Conservation (phyloP, 805 yeast genomes). For the Monosporozyma yasuniensis region DNA sequence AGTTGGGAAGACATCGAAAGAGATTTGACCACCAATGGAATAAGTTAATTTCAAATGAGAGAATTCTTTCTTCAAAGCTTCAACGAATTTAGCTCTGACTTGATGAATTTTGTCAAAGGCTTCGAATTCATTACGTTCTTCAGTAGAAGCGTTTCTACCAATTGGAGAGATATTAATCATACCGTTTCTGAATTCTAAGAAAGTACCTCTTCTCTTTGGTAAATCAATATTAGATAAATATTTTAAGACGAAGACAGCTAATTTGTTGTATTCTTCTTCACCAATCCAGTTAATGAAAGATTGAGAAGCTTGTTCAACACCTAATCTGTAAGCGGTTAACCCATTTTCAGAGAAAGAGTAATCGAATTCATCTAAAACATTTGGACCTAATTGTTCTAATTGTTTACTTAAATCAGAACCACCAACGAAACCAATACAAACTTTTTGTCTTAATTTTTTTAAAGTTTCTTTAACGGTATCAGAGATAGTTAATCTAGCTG, state of each 20-base stretch:
- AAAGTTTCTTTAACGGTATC: conserved; percentile 71
- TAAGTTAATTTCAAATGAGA: conserved; percentile 79
- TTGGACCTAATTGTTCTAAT: conserved; percentile 86
- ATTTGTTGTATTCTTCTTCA: conserved; percentile 83
- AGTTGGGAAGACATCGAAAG: conserved; percentile 98
- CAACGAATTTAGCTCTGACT: conserved; percentile 77
- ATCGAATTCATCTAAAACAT: conserved; percentile 75
- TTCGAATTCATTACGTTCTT: conserved; percentile 90
- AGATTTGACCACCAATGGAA: conserved; percentile 99
- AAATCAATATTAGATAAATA: conserved; percentile 80
- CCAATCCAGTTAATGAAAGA: conserved; percentile 95
- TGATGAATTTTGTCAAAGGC: conserved; percentile 69
- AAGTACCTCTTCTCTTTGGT: conserved; percentile 98
- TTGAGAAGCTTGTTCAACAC: conserved; percentile 82
- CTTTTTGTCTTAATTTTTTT: conserved; percentile 75
- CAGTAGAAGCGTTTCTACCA: conserved; percentile 94
- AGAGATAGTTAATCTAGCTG: conserved; percentile 78
- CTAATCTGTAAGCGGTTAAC: conserved; percentile 90
- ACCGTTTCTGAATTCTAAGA: conserved; percentile 98
- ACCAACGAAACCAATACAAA: conserved; percentile 94
- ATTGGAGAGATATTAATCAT: conserved; percentile 97
- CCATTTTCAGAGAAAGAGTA: conserved; percentile 97
- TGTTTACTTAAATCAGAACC: conserved; percentile 94
- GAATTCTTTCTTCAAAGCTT: conserved; percentile 75
- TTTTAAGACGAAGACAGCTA: conserved; percentile 74